Evolutionary conservation across 768 basidiomycete species (phyloP), one percentile per base, ranked within the genome.

Genomic region (Sporobolomyces phaffii): DNA sequence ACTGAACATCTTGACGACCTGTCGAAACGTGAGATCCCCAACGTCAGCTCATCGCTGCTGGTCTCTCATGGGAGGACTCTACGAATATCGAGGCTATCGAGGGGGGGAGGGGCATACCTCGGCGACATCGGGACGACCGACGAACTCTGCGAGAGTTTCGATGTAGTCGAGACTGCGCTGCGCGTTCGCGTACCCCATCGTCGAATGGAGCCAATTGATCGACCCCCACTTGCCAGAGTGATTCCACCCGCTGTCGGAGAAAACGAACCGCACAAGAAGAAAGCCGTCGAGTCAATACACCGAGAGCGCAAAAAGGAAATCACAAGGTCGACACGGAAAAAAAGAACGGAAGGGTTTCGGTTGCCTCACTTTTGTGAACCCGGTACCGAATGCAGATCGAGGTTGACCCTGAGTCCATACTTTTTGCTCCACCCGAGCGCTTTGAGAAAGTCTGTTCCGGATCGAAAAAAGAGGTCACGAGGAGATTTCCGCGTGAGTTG

Each of bases 401-500:
- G 83, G 76, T 93, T 90, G 74, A 97, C 90, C 56, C 94, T 86
- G 60, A 97, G 73, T 9, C 94, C 94, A 76, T 98, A 98, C 78
- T 97, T 98, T 65, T 93, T 85, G 9, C 90, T 91, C 94, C 94
- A 97, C 69, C 86, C 80, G 65, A 97, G 84, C 10, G 91, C 71
- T 49, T 70, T 72, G 45, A 58, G 34, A 26, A 60, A 57, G 34
- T 64, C 62, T 63, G 47, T 2, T 9, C 15, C 18, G 2, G 6
- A 13, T 1, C 0, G 10, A 10, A 24, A 26, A 36, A 7, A 17
- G 15, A 9, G 41, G 18, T 33, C 33, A 6, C 20, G 28, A 22
- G 29, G 13, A 38, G n/a, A 28, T 18, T 22, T 17, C n/a, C 18
- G 5, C 38, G 28, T 34, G 18, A 2, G 10, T n/a, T n/a, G n/a